phyloP scores from a whole-genome alignment of 2,329 filamentous ascomycete species.

The Cladosporium phlei region DNA sequence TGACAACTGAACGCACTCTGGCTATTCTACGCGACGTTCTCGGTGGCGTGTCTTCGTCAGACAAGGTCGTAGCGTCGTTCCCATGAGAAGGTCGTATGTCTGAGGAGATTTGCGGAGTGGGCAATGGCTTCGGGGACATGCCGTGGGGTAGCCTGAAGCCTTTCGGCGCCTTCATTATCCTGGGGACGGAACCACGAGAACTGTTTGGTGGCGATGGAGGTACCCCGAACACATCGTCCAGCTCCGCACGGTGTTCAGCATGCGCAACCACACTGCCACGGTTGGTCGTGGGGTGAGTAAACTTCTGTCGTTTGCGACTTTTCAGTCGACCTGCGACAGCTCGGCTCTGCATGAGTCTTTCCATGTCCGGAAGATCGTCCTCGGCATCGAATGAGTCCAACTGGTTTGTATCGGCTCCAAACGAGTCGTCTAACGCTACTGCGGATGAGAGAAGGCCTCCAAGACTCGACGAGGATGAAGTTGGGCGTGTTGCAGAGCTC shows the following conservation, averaged over 20 bases:
- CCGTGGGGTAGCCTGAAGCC: constrained; percentile 23
- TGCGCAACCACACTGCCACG: background rate
- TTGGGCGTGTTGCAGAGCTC: constrained; percentile 5
- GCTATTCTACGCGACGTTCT: constrained; percentile 1
- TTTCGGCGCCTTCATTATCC: constrained; percentile 9
- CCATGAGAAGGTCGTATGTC: constrained; percentile 14
- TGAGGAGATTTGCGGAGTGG: constrained; percentile 30
- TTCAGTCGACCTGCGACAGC: background rate
- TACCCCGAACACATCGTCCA: constrained; percentile 32
- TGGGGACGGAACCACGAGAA: constrained; percentile 16
- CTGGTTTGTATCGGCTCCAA: background rate
- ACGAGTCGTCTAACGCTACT: constrained; percentile 7
- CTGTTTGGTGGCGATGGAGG: constrained; percentile 40
- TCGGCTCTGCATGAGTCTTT: background rate
- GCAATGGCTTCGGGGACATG: constrained; percentile 23
- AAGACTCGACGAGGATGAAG: constrained; percentile 3
- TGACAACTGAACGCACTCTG: constrained; percentile 5
- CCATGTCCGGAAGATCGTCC: constrained; percentile 29
- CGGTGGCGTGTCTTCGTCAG: constrained; percentile 2
- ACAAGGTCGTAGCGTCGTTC: background rate
- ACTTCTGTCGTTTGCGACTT: constrained; percentile 16
- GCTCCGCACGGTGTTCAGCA: background rate
- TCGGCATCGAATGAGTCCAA: constrained; percentile 11
- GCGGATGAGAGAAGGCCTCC: constrained; percentile 3
- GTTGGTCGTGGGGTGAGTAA: constrained; percentile 4